Evolutionary conservation across 2,329 filamentous ascomycete genomes (phyloP), one percentile per base, ranked within the genome.

Genomic region (Bisporella sp.): DNA sequence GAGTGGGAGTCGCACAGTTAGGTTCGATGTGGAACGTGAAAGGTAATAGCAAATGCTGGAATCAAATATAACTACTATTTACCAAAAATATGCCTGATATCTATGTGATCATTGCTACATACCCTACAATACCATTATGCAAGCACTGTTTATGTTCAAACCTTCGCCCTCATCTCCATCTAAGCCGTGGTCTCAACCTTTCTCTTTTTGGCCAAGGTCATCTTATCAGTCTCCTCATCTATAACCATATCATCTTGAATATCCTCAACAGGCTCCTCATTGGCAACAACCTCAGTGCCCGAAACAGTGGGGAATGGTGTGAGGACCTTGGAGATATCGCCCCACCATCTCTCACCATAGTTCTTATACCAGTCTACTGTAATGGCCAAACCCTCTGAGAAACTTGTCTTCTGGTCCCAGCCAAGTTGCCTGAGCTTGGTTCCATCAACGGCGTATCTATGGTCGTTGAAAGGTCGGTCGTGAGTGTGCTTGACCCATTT

Each of bases 391-490:
- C 85, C 85, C 2, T 83, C 75, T 12, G 75, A 75, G 53, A 89
- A 84, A 47, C 68, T 71, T 2, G 79, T 85, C 66, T 79, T 81
- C 64, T 85, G 85, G 49, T 77, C 72, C 85, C 85, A 89, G 28
- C 85, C 85, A 5, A 89, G 72, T 54, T 75, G 69, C 39, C 77
- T 71, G 57, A 89, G 73, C 67, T 87, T 88, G 48, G 76, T 78
- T 33, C 79, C 84, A 62, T 89, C 82, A 2, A 88, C 81, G 8
- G 83, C 83, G 61, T 89, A 89, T 37, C 84, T 74, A 61, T 81
- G 77, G 66, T 89, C 85, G 66, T 89, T 89, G 70, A 87, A 92
- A 0, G 87, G 87, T 21, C 88, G 77, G 68, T 93, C 87, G 56
- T 83, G 77, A 2, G 85, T 89, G 67, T 88, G 85, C 66, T 85